These are phyloP conservation scores for Articulospora tetracladia DNA, from an alignment of 495 filamentous ascomycete species.

Conservation along the genomic window DNA sequence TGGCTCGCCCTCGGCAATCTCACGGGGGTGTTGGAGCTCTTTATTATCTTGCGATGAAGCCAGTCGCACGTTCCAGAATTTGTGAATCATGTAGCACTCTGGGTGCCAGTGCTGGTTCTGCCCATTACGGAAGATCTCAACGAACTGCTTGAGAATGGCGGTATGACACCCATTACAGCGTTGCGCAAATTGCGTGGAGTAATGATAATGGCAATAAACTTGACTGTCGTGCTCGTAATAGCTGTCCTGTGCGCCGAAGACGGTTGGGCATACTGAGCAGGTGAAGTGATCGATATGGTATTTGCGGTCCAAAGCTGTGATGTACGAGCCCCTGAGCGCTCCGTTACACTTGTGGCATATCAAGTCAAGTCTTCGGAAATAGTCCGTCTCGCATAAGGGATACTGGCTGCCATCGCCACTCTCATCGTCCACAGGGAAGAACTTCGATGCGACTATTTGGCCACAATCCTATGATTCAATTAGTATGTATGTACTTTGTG, in stretches of 20 bases:
- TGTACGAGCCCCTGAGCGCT: constrained; percentile 94
- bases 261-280: constrained; percentile 92
- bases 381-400: constrained; percentile 96
- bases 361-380: constrained; percentile 88
- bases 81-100: constrained; percentile 99
- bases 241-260: constrained; percentile 96
- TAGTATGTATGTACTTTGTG: constrained; percentile 4
- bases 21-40: constrained; percentile 26
- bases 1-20: constrained; percentile 33
- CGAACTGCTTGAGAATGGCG: constrained; percentile 98
- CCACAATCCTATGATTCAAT: constrained; percentile 76
- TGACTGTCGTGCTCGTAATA: constrained; percentile 98
- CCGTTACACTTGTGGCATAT: constrained; percentile 90
- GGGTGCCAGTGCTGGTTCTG: constrained; percentile 99
- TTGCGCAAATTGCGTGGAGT: constrained; percentile 96
- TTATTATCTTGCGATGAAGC: constrained; percentile 51
- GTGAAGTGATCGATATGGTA: constrained; percentile 99
- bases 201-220: constrained; percentile 98
- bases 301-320: constrained; percentile 94
- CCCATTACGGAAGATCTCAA: constrained; percentile 96
- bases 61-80: constrained; percentile 98
- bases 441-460: constrained; percentile 95
- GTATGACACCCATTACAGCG: constrained; percentile 95
- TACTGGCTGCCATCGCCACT: constrained; percentile 74
- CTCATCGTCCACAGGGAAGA: constrained; percentile 94